Percentiles rank a stretch among this genome's conserved stretches.
These are phyloP conservation scores for Nakazawaea ernobii DNA, from an alignment of 805 yeast genomes.

Conservation along the genomic window DNA sequence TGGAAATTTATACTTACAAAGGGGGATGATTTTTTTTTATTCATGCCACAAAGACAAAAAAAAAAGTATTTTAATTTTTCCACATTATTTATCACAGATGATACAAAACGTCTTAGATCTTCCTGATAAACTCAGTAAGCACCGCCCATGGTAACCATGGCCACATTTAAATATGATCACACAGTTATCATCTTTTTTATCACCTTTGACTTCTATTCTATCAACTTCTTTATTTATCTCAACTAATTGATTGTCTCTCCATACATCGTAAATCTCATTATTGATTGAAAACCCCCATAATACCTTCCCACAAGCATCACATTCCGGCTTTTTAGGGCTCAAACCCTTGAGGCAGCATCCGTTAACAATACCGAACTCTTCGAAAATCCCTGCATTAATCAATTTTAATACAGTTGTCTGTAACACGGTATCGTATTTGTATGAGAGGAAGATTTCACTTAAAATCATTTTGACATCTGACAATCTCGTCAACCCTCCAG, in stretches of 20 bases:
- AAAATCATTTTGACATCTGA: slow-evolving; percentile 57
- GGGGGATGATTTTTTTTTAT: not conserved
- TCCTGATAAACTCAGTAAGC: slow-evolving; percentile 45
- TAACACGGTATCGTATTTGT: slow-evolving; percentile 56
- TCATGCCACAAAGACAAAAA: not conserved
- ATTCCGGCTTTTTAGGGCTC: slow-evolving; percentile 46
- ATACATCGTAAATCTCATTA: slow-evolving; percentile 42
- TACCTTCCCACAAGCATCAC: slow-evolving; percentile 71
- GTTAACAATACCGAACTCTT: slow-evolving; percentile 37
- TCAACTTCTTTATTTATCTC: slow-evolving; percentile 8
- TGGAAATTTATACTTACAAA: too few relatives aligned
- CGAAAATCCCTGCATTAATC: slow-evolving; percentile 50
- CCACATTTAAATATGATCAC: slow-evolving; percentile 52
- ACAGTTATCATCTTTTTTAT: not conserved
- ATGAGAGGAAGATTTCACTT: slow-evolving; percentile 58
- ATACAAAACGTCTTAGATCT: slow-evolving; percentile 27
- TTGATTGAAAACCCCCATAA: slow-evolving; percentile 65
- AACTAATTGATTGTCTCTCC: slow-evolving; percentile 41
- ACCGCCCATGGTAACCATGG: slow-evolving; percentile 59
- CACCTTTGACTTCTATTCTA: slow-evolving; percentile 1
- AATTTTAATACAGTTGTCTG: slow-evolving; percentile 45
- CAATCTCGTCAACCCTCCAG: slow-evolving; percentile 38
- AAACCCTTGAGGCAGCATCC: slow-evolving; percentile 52
- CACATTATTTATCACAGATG: slow-evolving; percentile 26
- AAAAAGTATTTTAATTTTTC: not conserved